These are phyloP conservation scores for Phytophthora melonis DNA, from an alignment of 352 stramenopile species.

Conservation along the genomic window DNA sequence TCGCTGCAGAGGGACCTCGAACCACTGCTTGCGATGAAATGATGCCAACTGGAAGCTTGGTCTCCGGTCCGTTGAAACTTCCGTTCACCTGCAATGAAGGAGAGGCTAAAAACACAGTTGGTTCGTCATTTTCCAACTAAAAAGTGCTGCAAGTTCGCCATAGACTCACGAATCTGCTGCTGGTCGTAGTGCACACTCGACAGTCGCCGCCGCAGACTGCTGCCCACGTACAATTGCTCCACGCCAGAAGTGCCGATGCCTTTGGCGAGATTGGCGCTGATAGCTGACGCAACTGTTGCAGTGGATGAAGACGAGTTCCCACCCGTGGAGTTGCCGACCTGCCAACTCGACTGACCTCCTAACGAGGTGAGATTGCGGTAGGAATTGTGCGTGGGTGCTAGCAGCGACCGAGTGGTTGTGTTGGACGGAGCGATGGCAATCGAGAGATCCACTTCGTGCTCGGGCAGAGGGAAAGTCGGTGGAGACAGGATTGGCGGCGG, in stretches of 20 bases:
- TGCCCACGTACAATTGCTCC: slow-evolving; percentile 50
- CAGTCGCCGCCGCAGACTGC: slow-evolving; percentile 49
- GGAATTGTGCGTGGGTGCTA: slow-evolving; percentile 30
- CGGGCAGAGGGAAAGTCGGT: slow-evolving; percentile 46
- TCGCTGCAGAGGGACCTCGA: slow-evolving; percentile 36
- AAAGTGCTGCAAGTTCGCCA: not conserved
- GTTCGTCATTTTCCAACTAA: slow-evolving; percentile 1
- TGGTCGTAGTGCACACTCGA: slow-evolving; percentile 71
- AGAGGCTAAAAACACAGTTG: slow-evolving; percentile 10
- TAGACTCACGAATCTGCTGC: slow-evolving; percentile 40
- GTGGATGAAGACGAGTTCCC: slow-evolving; percentile 31
- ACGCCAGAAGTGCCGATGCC: slow-evolving; percentile 8
- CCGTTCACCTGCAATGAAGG: slow-evolving; percentile 29
- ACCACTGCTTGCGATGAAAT: slow-evolving; percentile 61
- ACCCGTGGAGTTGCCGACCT: slow-evolving; percentile 16
- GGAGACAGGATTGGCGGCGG: slow-evolving; percentile 21
- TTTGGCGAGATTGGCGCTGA: slow-evolving; percentile 35
- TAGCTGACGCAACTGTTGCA: slow-evolving; percentile 60
- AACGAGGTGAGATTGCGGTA: slow-evolving; percentile 24
- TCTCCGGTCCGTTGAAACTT: slow-evolving; percentile 19
- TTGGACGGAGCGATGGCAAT: slow-evolving; percentile 61
- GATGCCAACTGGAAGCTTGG: slow-evolving; percentile 46
- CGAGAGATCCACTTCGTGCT: slow-evolving; percentile 49
- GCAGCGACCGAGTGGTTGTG: slow-evolving; percentile 55
- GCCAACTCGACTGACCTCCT: slow-evolving; percentile 32